phyloP scores from a whole-genome alignment of 371 early-diverging fungal species.

The Lichtheimia ornata region DNA sequence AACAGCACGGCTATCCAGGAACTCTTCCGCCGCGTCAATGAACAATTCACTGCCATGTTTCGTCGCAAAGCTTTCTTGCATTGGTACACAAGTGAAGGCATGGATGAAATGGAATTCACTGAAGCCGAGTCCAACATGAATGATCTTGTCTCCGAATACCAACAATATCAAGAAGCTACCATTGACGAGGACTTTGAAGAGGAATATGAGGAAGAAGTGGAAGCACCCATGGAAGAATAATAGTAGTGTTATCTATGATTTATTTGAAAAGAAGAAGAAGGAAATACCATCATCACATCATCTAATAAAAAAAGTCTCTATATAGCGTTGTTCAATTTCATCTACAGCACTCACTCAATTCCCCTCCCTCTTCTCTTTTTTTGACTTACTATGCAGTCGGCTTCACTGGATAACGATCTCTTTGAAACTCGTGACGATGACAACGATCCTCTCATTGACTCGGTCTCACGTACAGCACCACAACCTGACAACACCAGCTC shows the following conservation, averaged over 20 bases:
- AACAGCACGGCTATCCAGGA: conserved; percentile 99
- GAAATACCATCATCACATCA: too few species aligned
- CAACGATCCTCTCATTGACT: conserved; percentile 5
- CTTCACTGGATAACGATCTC: conserved; percentile 1
- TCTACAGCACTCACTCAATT: too few species aligned
- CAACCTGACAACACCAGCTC: conserved; percentile 1
- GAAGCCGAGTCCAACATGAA: conserved; percentile 92
- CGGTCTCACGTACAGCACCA: conserved; percentile 3
- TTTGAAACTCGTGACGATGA: conserved; percentile 6
- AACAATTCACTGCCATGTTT: conserved; percentile 93
- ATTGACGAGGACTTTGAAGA: conserved; percentile 64
- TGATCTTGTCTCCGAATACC: conserved; percentile 95
- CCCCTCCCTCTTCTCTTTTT: too few species aligned
- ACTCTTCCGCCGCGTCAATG: conserved; percentile 90
- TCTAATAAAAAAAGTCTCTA: too few species aligned
- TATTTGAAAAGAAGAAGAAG: too few species aligned
- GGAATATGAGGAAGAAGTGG: conserved; percentile 43
- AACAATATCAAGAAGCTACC: conserved; percentile 95
- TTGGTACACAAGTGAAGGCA: conserved; percentile 98
- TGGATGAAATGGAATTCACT: conserved; percentile 97
- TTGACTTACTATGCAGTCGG: too few species aligned
- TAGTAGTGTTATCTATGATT: background rate
- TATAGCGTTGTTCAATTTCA: too few species aligned
- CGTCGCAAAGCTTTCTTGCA: conserved; percentile 96
- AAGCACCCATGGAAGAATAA: conserved; percentile 18